Conservation (phyloP, 192 early-diverging fungal species). For the Coemansia guatemalensis region DNA sequence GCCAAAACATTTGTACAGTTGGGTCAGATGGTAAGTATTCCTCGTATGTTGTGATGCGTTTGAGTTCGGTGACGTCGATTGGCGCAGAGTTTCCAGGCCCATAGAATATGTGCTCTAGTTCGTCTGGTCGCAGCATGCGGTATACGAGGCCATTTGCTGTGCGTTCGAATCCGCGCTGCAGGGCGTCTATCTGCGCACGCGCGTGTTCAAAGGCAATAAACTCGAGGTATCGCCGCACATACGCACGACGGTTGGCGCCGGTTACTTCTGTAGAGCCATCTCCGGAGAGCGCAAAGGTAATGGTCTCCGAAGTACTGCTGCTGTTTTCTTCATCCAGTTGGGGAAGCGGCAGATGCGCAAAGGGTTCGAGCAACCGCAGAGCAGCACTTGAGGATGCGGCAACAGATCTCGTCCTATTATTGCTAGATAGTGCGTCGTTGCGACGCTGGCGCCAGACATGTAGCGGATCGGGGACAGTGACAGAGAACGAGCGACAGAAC, state of each 20-base stretch:
- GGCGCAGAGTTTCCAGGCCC: conserved; percentile 48
- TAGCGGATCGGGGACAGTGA: conserved; percentile 62
- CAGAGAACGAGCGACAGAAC: conserved; percentile 81
- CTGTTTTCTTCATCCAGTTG: background rate
- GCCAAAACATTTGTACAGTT: conserved; percentile 79
- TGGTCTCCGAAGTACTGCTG: no score
- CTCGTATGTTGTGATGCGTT: conserved; percentile 74
- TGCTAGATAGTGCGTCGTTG: background rate
- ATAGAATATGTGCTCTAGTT: conserved; percentile 75
- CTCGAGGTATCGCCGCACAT: conserved; percentile 68
- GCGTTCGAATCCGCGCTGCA: conserved; percentile 72
- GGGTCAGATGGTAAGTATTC: conserved; percentile 69
- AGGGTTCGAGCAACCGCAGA: background rate
- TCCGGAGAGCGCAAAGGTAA: conserved; percentile 17
- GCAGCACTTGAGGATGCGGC: no score
- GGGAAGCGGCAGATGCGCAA: background rate
- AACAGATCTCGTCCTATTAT: no score
- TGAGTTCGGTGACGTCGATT: conserved; percentile 71
- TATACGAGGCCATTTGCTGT: conserved; percentile 53
- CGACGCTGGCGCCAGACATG: conserved; percentile 11
- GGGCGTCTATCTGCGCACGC: conserved; percentile 64
- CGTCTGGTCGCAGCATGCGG: conserved; percentile 57
- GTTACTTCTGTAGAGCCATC: conserved; percentile 76
- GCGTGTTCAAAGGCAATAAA: conserved; percentile 67
- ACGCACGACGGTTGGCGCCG: conserved; percentile 68